These are phyloP conservation scores for Obba rivulosa DNA, from an alignment of 768 basidiomycete species.

Conservation along the genomic window DNA sequence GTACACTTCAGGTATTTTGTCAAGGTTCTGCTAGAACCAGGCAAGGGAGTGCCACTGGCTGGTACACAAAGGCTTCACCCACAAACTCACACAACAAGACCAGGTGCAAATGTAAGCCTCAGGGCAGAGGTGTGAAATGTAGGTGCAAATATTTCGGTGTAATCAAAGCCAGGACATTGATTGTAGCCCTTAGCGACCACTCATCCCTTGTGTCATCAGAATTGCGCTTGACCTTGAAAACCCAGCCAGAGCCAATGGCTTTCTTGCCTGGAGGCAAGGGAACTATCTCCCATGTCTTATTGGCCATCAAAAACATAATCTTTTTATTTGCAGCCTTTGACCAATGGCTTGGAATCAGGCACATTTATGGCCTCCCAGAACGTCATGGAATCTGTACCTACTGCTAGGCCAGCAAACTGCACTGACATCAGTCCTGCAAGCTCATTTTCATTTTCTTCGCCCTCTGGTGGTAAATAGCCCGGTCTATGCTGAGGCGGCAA, in stretches of 20 bases:
- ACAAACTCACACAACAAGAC: too few relatives aligned
- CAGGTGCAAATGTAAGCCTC: not conserved
- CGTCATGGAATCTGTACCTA: not conserved
- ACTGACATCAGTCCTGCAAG: not conserved
- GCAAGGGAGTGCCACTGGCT: too few relatives aligned
- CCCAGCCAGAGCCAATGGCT: slow-evolving; percentile 22
- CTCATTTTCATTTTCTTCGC: too few relatives aligned
- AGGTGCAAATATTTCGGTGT: slow-evolving; percentile 15
- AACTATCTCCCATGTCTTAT: not conserved
- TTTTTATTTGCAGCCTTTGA: not conserved
- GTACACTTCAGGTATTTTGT: too few relatives aligned
- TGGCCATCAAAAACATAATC: not conserved
- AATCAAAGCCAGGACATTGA: slow-evolving; percentile 23
- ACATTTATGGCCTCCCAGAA: not conserved
- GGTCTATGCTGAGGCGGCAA: not conserved
- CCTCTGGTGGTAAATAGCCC: too few relatives aligned
- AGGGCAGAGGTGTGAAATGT: not conserved
- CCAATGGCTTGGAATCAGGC: not conserved
- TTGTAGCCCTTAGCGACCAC: slow-evolving; percentile 38
- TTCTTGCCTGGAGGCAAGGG: slow-evolving; percentile 1
- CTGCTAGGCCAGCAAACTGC: slow-evolving; percentile 1
- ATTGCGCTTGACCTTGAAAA: slow-evolving; percentile 23
- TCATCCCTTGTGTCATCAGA: slow-evolving; percentile 27
- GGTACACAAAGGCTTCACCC: too few relatives aligned
- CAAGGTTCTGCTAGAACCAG: too few relatives aligned